phyloP scores from a whole-genome alignment of 1,139 yeast species.

The Saccharomyces hybrid region DNA sequence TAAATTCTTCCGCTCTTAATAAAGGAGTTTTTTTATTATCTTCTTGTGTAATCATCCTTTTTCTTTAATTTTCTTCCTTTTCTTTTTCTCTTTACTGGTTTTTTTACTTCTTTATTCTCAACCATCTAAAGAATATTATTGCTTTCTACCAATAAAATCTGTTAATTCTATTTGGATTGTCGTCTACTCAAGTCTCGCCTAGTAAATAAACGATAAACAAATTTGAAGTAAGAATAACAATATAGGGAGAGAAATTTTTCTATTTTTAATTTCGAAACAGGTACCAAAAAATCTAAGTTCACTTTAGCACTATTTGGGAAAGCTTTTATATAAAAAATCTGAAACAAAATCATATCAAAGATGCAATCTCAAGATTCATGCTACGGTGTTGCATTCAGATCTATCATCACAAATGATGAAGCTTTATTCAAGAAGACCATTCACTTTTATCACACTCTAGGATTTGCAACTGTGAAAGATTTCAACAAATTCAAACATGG shows the following conservation, averaged over 20 bases:
- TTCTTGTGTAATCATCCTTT: neutral
- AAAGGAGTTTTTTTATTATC: neutral
- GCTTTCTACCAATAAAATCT: neutral
- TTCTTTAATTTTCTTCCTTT: neutral
- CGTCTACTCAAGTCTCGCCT: neutral
- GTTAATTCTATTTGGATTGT: neutral
- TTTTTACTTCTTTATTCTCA: neutral
- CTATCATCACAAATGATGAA: conserved; percentile 50
- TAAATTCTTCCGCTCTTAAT: neutral
- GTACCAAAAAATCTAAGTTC: neutral
- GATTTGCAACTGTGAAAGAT: conserved; percentile 54
- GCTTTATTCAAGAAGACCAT: conserved; percentile 41
- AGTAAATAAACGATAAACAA: neutral
- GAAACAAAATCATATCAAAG: conserved; percentile 1
- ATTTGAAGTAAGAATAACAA: neutral
- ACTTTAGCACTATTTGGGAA: neutral
- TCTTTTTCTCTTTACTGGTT: neutral
- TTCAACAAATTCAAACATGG: conserved; percentile 35
- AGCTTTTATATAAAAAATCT: conserved; percentile 9
- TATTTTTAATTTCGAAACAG: conserved; percentile 1
- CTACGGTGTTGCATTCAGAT: conserved; percentile 44
- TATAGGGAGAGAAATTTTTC: neutral
- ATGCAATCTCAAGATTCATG: conserved; percentile 26
- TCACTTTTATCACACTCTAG: conserved; percentile 48
- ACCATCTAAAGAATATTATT: neutral